Base-by-base conservation (phyloP, 129 eudicot genomes). In the Flaveria brownii region DNA sequence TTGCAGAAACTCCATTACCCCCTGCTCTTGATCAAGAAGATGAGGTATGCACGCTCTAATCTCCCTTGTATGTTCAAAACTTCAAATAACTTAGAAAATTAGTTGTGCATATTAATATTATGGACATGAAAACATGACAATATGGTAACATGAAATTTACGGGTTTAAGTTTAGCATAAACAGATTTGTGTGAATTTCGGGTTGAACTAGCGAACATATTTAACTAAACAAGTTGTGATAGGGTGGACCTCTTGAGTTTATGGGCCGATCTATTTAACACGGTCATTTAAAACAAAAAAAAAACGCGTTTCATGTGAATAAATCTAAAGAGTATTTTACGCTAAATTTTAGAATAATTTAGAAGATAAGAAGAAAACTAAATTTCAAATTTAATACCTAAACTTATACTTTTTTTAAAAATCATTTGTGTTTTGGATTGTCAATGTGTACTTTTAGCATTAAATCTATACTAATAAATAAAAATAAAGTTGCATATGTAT, bases 1-100 rank as follows among this genome's bases (percentile, higher is more conserved):
- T 64, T 14, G 60, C 70, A 57, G 85, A 85, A 60, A 13, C 84
- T 77, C 70, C 85, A 42, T 51, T 47, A 13, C 28, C 82, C 25
- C 33, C 75, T 41, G 18, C 68, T 72, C 67, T 16, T 68, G 55
- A n/a, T 41, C 47, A 72, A 65, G 56, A 80, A 84, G 72, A 86
- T n/a, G 69, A 80, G 81, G 87, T 80, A 17, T 49, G 1, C 3
- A 4, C 54, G 1, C 20, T 65, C 14, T 69, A 62, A 56, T 54
- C 73, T 41, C 22, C 26, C 22, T 16, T 45, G 13, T 36, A 36
- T 36, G 41, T 36, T 36, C 1, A 36, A 20, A 20, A 20, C 22
- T 20, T 20, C 22, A 0, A 36, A 36, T 5, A 36, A 36, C 0
- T 36, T 36, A 28, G 41, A 36, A 36, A 36, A 5, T 54, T 11